Conservation (phyloP, 352 stramenopile species). For the Phytophthora litchii region DNA sequence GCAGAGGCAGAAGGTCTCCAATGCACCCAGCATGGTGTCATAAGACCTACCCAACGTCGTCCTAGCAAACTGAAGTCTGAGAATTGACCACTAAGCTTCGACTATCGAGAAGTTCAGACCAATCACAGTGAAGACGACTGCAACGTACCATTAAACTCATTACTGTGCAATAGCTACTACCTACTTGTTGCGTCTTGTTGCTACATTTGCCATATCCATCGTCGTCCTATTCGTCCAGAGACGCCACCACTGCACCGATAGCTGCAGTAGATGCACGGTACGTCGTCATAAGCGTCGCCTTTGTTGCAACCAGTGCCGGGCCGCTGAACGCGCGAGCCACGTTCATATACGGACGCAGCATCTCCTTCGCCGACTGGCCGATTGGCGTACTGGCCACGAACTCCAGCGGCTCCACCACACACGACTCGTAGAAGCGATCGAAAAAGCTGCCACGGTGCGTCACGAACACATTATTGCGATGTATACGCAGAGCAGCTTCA, state of each 20-base stretch:
- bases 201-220: not conserved
- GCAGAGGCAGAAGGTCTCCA: not conserved
- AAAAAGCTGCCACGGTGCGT: constrained; percentile 70
- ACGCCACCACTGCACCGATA: constrained; percentile 66
- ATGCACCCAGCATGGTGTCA: constrained; percentile 16
- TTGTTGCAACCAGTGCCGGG: constrained; percentile 67
- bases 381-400: constrained; percentile 73
- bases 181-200: not conserved
- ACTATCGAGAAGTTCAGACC: constrained; percentile 4
- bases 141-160: constrained; percentile 20
- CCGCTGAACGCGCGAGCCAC: constrained; percentile 74
- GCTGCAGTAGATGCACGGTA: constrained; percentile 72
- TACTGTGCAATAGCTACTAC: constrained; percentile 2
- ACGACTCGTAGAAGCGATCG: constrained; percentile 73
- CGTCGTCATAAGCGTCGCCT: constrained; percentile 73
- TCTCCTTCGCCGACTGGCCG: constrained; percentile 56
- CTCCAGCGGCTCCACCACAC: constrained; percentile 72
- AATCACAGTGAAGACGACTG: constrained; percentile 13
- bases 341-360: constrained; percentile 68
- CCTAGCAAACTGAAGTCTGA: constrained; percentile 12
- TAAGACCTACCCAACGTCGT: constrained; percentile 20
- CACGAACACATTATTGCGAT: constrained; percentile 84
- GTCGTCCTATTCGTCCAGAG: constrained; percentile 52
- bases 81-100: constrained; percentile 17
- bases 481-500: constrained; percentile 60